Percentiles rank a stretch among this genome's conserved stretches.
These are phyloP conservation scores for Candida orba DNA, from an alignment of 805 yeast species.

Conservation along the genomic window DNA sequence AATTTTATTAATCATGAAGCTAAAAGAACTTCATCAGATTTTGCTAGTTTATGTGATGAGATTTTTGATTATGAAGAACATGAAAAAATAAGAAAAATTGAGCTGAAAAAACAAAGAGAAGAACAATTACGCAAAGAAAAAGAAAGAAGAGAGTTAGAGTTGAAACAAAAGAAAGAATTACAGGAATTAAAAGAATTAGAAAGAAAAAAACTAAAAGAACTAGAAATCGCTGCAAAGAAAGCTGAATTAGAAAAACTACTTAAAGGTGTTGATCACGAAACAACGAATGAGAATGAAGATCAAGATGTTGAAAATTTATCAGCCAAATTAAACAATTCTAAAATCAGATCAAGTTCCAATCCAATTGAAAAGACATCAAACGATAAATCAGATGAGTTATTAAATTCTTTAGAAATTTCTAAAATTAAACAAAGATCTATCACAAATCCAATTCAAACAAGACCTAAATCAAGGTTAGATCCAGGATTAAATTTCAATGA, in stretches of 20 bases:
- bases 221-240: slow-evolving; percentile 20
- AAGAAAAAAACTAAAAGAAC: slow-evolving; percentile 19
- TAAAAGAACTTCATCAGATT: slow-evolving; percentile 68
- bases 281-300: slow-evolving; percentile 4
- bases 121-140: slow-evolving; percentile 18
- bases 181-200: slow-evolving; percentile 11
- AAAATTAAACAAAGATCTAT: slow-evolving; percentile 30
- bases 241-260: slow-evolving; percentile 10
- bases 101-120: slow-evolving; percentile 21
- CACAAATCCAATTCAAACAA: slow-evolving; percentile 29
- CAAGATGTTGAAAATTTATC: slow-evolving; percentile 2
- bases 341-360: slow-evolving; percentile 32
- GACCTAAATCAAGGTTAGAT: slow-evolving; percentile 38
- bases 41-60: slow-evolving; percentile 71
- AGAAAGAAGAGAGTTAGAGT: slow-evolving; percentile 18
- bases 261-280: slow-evolving; percentile 12
- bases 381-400: slow-evolving; percentile 13
- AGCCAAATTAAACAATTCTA: slow-evolving; percentile 7
- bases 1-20: slow-evolving; percentile 66
- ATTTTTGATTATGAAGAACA: slow-evolving; percentile 66
- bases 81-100: slow-evolving; percentile 45
- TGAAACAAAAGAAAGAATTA: slow-evolving; percentile 8
- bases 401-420: slow-evolving; percentile 22
- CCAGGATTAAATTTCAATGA: slow-evolving; percentile 30
- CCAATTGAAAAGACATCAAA: slow-evolving; percentile 17